Percentiles rank a stretch among this genome's conserved stretches.
phyloP scores from a whole-genome alignment of 768 basidiomycete genomes.

The Russula virescens region DNA sequence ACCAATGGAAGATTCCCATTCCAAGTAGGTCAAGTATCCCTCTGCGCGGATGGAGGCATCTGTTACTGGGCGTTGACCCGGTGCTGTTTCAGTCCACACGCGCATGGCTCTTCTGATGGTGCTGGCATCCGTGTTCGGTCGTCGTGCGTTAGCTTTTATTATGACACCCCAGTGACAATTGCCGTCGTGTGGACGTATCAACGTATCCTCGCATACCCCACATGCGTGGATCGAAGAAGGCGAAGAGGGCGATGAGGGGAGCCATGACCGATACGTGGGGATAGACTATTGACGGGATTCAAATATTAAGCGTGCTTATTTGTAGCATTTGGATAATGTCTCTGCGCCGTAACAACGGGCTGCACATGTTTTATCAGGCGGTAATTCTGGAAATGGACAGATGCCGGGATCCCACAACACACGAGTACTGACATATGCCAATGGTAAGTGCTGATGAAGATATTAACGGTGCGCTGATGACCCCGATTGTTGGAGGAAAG shows the following conservation, averaged over 20 bases:
- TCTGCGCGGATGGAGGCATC: conserved; percentile 5
- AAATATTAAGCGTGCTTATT: conserved; percentile 13
- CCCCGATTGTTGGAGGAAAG: conserved; percentile 18
- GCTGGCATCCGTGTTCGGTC: conserved; percentile 61
- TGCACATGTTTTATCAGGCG: conserved; percentile 20
- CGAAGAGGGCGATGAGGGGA: no score
- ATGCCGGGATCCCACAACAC: conserved; percentile 14
- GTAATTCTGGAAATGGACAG: conserved; percentile 21
- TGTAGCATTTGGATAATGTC: conserved; percentile 3
- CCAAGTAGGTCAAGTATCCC: conserved; percentile 1
- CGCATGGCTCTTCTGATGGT: conserved; percentile 71
- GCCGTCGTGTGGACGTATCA: conserved; percentile 74
- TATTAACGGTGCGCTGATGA: conserved; percentile 8
- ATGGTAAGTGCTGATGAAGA: conserved; percentile 4
- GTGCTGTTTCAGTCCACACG: conserved; percentile 76
- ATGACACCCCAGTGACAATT: conserved; percentile 77
- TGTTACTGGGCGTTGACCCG: no score
- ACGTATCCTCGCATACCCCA: conserved; percentile 70
- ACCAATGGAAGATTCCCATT: not conserved
- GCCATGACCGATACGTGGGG: no score
- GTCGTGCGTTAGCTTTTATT: conserved; percentile 46
- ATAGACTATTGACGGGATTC: no score
- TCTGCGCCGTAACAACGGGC: conserved; percentile 12
- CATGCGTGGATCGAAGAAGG: conserved; percentile 63
- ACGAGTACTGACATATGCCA: no score